phyloP scores from a whole-genome alignment of 768 basidiomycete genomes.

The Russula sp. region DNA sequence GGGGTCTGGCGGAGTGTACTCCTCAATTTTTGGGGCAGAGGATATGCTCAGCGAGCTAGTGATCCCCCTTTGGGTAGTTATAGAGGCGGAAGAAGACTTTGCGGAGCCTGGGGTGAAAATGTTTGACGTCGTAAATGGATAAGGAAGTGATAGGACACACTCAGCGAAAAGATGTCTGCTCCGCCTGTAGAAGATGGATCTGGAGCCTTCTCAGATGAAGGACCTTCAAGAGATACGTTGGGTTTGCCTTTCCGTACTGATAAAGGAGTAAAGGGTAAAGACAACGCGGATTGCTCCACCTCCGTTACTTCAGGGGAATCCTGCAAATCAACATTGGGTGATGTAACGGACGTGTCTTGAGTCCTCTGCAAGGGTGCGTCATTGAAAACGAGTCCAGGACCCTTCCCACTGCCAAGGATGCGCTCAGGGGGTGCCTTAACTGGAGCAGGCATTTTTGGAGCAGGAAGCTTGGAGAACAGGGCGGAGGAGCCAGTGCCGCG shows the following conservation, averaged over 20 bases:
- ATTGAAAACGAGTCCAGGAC: slow-evolving; percentile 61
- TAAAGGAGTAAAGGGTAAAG: slow-evolving; percentile 55
- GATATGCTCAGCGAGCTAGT: slow-evolving; percentile 42
- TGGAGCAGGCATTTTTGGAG: slow-evolving; percentile 58
- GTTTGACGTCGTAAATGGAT: slow-evolving; percentile 8
- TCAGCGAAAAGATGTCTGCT: slow-evolving; percentile 67
- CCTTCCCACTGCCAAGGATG: slow-evolving; percentile 61
- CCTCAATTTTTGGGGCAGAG: slow-evolving; percentile 66
- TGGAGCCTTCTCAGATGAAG: slow-evolving; percentile 21
- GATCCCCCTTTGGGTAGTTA: slow-evolving; percentile 4
- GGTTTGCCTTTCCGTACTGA: slow-evolving; percentile 57
- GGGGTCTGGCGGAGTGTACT: slow-evolving; percentile 70
- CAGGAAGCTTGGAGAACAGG: slow-evolving; percentile 69
- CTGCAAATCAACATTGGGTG: background rate
- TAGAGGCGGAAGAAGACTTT: slow-evolving; percentile 31
- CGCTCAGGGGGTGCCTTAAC: slow-evolving; percentile 46
- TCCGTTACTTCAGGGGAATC: slow-evolving; percentile 1
- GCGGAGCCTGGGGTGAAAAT: slow-evolving; percentile 17
- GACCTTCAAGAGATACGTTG: slow-evolving; percentile 44
- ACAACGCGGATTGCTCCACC: slow-evolving; percentile 33
- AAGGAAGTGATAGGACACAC: slow-evolving; percentile 38
- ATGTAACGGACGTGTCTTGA: background rate
- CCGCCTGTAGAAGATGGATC: slow-evolving; percentile 36
- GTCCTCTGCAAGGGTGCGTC: slow-evolving; percentile 26
- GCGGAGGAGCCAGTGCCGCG: slow-evolving; percentile 59